These are phyloP conservation scores for Picochlorum sp. DNA, from an alignment of 139 green algal genomes.

Conservation along the genomic window DNA sequence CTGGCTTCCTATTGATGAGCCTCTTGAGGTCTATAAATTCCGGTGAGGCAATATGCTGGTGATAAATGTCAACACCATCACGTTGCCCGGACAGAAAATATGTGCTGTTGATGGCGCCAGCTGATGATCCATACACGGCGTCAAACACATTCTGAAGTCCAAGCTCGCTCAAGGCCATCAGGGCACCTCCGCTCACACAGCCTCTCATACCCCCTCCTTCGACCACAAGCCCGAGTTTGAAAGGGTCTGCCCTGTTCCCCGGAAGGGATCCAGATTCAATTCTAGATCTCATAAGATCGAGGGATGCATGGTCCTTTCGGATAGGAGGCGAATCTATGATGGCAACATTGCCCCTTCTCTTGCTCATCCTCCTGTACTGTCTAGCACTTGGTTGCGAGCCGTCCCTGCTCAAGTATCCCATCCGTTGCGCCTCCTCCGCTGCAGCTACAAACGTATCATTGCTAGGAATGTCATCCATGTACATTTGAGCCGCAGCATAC, in stretches of 20 bases:
- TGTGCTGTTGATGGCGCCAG: conserved; percentile 77
- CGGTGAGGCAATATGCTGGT: conserved; percentile 59
- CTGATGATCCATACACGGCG: conserved; percentile 69
- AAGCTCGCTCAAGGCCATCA: conserved; percentile 57
- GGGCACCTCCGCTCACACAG: conserved; percentile 53
- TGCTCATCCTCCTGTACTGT: too few species aligned
- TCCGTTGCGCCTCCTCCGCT: background rate
- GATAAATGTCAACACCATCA: conserved; percentile 67
- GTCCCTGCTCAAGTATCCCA: too few species aligned
- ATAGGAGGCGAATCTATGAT: background rate
- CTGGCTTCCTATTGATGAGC: conserved; percentile 4
- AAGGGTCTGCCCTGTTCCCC: conserved; percentile 39
- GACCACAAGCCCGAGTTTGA: conserved; percentile 74
- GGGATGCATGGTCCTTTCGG: conserved; percentile 41
- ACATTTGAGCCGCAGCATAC: background rate
- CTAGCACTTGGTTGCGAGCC: too few species aligned
- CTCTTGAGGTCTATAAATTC: conserved; percentile 62
- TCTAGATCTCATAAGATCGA: conserved; percentile 47
- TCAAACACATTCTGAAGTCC: conserved; percentile 69
- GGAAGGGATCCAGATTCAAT: conserved; percentile 32
- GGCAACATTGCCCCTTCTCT: too few species aligned
- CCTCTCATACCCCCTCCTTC: conserved; percentile 84
- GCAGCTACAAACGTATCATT: background rate
- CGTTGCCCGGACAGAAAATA: conserved; percentile 69
- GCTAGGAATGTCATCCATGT: background rate